A percentile compares a stretch with the other conserved stretches of the same genome.
Evolutionary conservation across 2,329 filamentous ascomycete species (phyloP).

Genomic region (Arthrobotrys sphaeroides): DNA sequence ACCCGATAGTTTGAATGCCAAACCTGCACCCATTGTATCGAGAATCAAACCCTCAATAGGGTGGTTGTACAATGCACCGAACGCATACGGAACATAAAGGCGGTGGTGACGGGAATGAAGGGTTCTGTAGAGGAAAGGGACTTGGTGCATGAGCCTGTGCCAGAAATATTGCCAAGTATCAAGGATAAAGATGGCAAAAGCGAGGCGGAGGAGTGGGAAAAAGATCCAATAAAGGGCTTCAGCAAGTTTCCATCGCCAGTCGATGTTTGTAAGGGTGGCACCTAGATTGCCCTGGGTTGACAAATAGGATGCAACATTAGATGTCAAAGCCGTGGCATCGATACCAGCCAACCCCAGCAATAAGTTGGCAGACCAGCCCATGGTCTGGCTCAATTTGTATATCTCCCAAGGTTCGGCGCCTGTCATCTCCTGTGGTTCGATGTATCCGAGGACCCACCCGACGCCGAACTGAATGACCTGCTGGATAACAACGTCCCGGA

Average conservation of each 20-base stretch:
- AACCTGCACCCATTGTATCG: constrained; percentile 85
- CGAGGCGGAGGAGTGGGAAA: constrained; percentile 80
- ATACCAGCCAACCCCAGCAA: constrained; percentile 78
- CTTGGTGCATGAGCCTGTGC: constrained; percentile 95
- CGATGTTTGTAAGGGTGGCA: constrained; percentile 66
- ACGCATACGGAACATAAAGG: constrained; percentile 96
- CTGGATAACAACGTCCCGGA: constrained; percentile 89
- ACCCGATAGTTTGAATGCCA: constrained; percentile 81
- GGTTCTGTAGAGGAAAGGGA: constrained; percentile 93
- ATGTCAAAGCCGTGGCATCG: constrained; percentile 70
- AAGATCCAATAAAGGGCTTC: constrained; percentile 80
- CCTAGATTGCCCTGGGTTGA: constrained; percentile 72
- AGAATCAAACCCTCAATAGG: constrained; percentile 92
- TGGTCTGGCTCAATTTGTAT: constrained; percentile 43
- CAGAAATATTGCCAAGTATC: constrained; percentile 99
- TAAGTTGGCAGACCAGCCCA: constrained; percentile 53
- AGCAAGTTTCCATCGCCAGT: constrained; percentile 65
- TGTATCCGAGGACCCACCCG: constrained; percentile 72
- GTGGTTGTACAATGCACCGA: constrained; percentile 96
- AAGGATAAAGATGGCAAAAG: constrained; percentile 76
- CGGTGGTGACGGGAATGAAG: constrained; percentile 97
- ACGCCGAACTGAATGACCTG: constrained; percentile 86
- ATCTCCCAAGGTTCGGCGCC: constrained; percentile 87
- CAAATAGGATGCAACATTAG: constrained; percentile 52
- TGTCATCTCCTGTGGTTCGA: constrained; percentile 76